phyloP scores from a whole-genome alignment of 2,329 filamentous ascomycete species.

The Chalaropsis thielavioides region DNA sequence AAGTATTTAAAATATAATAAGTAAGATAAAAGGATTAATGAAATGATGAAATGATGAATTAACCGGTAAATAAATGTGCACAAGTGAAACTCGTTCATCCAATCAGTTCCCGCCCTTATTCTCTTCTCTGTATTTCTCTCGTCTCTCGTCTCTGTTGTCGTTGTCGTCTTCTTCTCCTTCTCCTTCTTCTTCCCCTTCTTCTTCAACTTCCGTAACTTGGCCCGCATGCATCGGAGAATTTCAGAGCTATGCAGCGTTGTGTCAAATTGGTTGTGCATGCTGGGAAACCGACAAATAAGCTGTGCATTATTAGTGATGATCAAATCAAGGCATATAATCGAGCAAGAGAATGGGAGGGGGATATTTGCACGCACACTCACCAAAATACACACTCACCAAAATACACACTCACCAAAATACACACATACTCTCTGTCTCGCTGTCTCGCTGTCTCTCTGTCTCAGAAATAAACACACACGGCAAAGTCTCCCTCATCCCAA shows the following conservation, averaged over 20 bases:
- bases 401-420: too few relatives aligned
- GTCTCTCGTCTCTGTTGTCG: not conserved
- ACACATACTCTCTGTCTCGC: too few relatives aligned
- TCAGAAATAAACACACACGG: too few relatives aligned
- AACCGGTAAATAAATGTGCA: not conserved
- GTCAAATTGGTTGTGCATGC: not conserved
- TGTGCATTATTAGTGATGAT: not conserved
- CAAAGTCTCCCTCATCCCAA: too few relatives aligned
- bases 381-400: too few relatives aligned
- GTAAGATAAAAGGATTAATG: not conserved
- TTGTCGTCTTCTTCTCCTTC: not conserved
- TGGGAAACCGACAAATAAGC: too few relatives aligned
- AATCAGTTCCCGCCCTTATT: not conserved
- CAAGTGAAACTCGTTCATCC: slow-evolving; percentile 5
- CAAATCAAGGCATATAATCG: not conserved
- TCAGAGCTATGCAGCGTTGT: not conserved
- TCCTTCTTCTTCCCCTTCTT: not conserved
- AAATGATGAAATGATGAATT: not conserved
- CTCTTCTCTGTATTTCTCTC: not conserved
- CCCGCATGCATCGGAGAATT: slow-evolving; percentile 4
- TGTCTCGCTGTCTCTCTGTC: too few relatives aligned
- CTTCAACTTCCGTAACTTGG: not conserved
- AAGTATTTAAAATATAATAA: not conserved
- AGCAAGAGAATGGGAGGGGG: not conserved
- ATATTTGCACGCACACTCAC: not conserved